Percentiles rank a stretch among this genome's conserved stretches.
These are phyloP conservation scores for Candolleomyces eurysporus DNA, from an alignment of 768 basidiomycete genomes.

Conservation along the genomic window DNA sequence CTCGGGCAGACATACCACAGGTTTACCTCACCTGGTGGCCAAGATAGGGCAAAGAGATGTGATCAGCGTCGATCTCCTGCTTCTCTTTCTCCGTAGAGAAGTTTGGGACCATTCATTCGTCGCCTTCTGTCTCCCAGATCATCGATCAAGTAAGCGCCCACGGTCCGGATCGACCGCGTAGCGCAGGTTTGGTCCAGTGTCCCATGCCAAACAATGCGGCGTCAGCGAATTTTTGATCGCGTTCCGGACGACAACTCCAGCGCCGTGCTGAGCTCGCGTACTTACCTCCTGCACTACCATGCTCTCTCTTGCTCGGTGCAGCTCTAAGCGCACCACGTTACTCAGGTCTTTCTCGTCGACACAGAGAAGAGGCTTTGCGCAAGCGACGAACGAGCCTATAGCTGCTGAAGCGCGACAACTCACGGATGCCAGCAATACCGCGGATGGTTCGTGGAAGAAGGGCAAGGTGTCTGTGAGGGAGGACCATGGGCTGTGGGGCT, in stretches of 20 bases:
- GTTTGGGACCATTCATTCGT: too few relatives aligned
- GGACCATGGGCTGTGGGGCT: conserved; percentile 75
- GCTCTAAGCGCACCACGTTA: neutral
- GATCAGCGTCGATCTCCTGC: too few relatives aligned
- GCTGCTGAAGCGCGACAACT: neutral
- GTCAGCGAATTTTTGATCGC: conserved; percentile 7
- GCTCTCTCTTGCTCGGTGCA: neutral
- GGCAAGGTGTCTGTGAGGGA: conserved; percentile 38
- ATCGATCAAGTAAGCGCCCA: too few relatives aligned
- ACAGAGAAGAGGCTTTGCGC: neutral
- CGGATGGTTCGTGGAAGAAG: conserved; percentile 7
- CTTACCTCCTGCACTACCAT: too few relatives aligned
- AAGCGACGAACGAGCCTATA: neutral
- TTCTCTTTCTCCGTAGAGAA: too few relatives aligned
- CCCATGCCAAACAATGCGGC: neutral
- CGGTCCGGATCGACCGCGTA: too few relatives aligned
- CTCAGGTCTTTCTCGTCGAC: neutral
- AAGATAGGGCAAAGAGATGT: too few relatives aligned
- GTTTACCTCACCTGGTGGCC: too few relatives aligned
- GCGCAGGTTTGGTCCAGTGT: neutral
- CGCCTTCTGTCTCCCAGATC: too few relatives aligned
- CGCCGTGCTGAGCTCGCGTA: neutral
- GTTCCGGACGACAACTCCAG: neutral
- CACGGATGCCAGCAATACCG: neutral
- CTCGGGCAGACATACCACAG: too few relatives aligned